Percentiles rank a stretch among this genome's conserved stretches.
phyloP scores from a whole-genome alignment of 352 stramenopile genomes.

The Lagenidium giganteum region DNA sequence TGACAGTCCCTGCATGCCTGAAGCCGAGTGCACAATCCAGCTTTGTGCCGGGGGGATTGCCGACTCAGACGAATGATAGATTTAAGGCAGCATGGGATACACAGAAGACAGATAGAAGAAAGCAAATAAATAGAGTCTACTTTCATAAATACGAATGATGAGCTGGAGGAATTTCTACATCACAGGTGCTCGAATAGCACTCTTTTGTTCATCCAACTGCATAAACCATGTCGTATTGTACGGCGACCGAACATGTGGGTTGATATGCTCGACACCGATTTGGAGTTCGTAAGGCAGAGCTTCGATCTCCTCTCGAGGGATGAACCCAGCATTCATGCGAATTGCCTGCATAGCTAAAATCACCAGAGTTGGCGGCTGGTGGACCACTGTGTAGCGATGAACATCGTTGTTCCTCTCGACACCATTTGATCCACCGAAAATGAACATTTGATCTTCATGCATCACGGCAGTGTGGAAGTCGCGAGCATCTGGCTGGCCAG shows the following conservation, averaged over 20 bases:
- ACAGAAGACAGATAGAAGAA: constrained; percentile 1
- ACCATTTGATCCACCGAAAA: constrained; percentile 83
- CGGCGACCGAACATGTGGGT: constrained; percentile 49
- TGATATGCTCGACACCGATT: constrained; percentile 66
- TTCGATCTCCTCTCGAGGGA: constrained; percentile 35
- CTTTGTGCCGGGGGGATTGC: constrained; percentile 57
- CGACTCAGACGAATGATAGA: constrained; percentile 47
- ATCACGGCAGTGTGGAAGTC: constrained; percentile 81
- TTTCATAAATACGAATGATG: constrained; percentile 36
- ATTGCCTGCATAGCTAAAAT: constrained; percentile 69
- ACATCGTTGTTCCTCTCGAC: constrained; percentile 81
- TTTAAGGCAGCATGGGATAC: background rate
- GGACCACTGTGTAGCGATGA: constrained; percentile 52
- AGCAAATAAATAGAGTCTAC: constrained; percentile 12
- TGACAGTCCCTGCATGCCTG: constrained; percentile 81
- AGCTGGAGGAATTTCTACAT: constrained; percentile 26
- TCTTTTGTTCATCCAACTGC: constrained; percentile 39
- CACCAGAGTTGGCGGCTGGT: constrained; percentile 59
- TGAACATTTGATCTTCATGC: constrained; percentile 70
- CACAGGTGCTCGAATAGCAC: constrained; percentile 24
- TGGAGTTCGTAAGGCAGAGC: constrained; percentile 56
- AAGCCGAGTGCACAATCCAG: constrained; percentile 79
- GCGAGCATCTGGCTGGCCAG: constrained; percentile 61
- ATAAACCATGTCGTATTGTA: constrained; percentile 68
- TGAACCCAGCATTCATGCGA: constrained; percentile 33